phyloP scores from a whole-genome alignment of 768 basidiomycete species.

The Kockovaella imperatae region DNA sequence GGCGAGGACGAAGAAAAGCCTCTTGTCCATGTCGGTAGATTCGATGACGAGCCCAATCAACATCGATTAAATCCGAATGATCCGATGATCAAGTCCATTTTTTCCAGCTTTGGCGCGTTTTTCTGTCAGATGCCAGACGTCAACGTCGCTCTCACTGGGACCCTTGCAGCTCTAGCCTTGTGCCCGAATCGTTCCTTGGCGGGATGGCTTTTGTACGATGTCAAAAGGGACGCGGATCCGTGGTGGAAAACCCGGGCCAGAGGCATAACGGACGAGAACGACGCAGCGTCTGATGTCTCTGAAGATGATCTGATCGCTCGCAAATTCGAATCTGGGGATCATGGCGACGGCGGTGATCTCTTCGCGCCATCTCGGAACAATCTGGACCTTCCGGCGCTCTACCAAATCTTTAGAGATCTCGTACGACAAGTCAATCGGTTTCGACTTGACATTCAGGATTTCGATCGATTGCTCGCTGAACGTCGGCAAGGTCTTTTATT shows the following conservation, averaged over 20 bases:
- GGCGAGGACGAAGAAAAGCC: conserved; percentile 4
- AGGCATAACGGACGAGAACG: neutral
- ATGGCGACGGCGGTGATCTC: conserved; percentile 64
- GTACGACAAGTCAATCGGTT: conserved; percentile 75
- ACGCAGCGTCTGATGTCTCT: neutral
- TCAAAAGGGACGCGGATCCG: conserved; percentile 14
- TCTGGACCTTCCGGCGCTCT: conserved; percentile 55
- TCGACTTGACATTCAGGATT: conserved; percentile 63
- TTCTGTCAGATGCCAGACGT: conserved; percentile 76
- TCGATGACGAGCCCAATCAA: conserved; percentile 31
- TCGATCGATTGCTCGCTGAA: conserved; percentile 76
- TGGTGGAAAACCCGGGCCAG: neutral
- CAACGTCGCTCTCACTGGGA: conserved; percentile 81
- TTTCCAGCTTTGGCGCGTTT: conserved; percentile 67
- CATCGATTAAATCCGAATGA: conserved; percentile 68
- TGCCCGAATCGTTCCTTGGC: conserved; percentile 77
- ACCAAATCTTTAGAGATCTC: conserved; percentile 71
- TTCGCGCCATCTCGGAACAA: conserved; percentile 63
- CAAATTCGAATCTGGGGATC: neutral
- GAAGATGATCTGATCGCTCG: neutral
- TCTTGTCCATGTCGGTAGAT: neutral
- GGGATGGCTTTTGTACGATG: conserved; percentile 72
- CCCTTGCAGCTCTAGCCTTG: conserved; percentile 68
- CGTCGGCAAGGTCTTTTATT: conserved; percentile 82
- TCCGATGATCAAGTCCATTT: conserved; percentile 60